These are phyloP conservation scores for Acanthamoeba sp. DNA, from an alignment of 208 protist genomes.

Conservation along the genomic window DNA sequence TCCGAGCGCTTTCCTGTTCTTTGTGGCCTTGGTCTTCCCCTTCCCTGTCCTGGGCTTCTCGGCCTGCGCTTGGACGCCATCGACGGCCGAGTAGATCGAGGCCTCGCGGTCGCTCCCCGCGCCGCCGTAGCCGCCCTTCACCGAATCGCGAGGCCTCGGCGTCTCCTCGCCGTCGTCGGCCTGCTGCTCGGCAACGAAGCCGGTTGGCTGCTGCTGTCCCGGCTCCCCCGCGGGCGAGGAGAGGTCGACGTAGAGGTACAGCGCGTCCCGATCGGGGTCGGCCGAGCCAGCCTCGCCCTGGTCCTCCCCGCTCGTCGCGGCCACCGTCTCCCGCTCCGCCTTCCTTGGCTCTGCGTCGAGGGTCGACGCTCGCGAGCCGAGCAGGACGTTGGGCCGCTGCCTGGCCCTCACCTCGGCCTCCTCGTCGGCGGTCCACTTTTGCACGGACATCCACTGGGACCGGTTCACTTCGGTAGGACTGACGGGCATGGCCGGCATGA, in stretches of 20 bases:
- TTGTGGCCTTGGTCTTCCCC: background rate
- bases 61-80: background rate
- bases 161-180: background rate
- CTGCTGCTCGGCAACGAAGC: background rate
- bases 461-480: background rate
- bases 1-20: background rate
- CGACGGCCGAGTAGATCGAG: background rate
- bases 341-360: background rate
- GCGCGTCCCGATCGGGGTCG: background rate
- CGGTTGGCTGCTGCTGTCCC: too few relatives aligned
- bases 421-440: background rate
- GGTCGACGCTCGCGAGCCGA: background rate
- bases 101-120: background rate
- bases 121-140: background rate
- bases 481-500: conserved; percentile 1
- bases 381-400: background rate
- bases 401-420: background rate
- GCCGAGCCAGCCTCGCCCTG: too few relatives aligned
- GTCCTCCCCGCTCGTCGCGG: too few relatives aligned
- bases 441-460: background rate
- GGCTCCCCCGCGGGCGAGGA: background rate
- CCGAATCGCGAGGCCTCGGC: too few relatives aligned
- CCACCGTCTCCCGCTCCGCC: too few relatives aligned
- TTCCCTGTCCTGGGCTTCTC: background rate
- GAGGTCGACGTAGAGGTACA: background rate